phyloP scores from a whole-genome alignment of 768 basidiomycete species.

The Amanita pallidorosea region DNA sequence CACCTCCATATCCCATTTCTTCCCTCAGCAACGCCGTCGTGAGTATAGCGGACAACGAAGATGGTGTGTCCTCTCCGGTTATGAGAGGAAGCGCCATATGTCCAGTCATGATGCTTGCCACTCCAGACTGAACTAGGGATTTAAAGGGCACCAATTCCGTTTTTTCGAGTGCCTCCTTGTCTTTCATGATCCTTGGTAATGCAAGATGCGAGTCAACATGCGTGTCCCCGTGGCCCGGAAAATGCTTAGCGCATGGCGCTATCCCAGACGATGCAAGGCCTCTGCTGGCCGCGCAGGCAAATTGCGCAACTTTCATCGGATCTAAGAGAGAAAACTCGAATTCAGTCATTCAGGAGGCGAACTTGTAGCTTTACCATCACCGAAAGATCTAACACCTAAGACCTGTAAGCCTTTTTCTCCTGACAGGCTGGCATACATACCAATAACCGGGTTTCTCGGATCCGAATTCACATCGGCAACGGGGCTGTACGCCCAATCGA shows the following conservation, averaged over 20 bases:
- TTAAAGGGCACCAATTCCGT: slow-evolving; percentile 54
- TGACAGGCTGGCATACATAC: slow-evolving; percentile 20
- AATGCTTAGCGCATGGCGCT: slow-evolving; percentile 59
- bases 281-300: slow-evolving; percentile 32
- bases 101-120: too few relatives aligned
- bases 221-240: slow-evolving; percentile 65
- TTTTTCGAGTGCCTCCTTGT: slow-evolving; percentile 24
- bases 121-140: slow-evolving; percentile 21
- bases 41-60: slow-evolving; percentile 25
- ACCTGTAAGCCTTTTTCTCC: neutral
- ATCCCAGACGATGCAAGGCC: slow-evolving; percentile 40
- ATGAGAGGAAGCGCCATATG: too few relatives aligned
- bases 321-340: slow-evolving; percentile 25
- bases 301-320: slow-evolving; percentile 38
- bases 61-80: too few relatives aligned
- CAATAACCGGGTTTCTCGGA: slow-evolving; percentile 59
- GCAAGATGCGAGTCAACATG: slow-evolving; percentile 61
- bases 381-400: slow-evolving; percentile 58
- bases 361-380: slow-evolving; percentile 34
- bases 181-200: slow-evolving; percentile 50
- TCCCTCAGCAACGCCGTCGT: slow-evolving; percentile 42
- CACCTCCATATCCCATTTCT: slow-evolving; percentile 41
- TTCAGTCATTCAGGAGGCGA: neutral
- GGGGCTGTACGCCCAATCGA: slow-evolving; percentile 66
- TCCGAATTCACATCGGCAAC: slow-evolving; percentile 70